Base-by-base conservation (phyloP, 1,284 basidiomycete genomes). In the Taiwanofungus camphoratus region DNA sequence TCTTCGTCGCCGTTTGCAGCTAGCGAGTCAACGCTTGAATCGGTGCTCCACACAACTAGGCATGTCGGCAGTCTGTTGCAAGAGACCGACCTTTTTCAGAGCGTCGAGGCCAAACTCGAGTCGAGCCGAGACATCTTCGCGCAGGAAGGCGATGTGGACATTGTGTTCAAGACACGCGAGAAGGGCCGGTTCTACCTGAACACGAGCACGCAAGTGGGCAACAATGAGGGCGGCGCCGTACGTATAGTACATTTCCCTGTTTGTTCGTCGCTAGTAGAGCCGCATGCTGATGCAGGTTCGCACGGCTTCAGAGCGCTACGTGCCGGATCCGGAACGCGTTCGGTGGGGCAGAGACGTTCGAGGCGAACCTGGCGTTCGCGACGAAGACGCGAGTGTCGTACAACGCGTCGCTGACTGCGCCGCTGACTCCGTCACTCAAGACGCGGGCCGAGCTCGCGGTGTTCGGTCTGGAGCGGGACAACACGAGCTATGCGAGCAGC, bases 191-290 rank as follows among this genome's bases (percentile, higher is more conserved):
- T 87, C 54, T 93, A 81, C 56, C 60, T 95, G 18, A 92, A 89
- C 56, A 92, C 85, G 1, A 79, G 88, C 2, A 98, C 95, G 1
- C 93, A 98, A 58, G 74, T 98, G 3, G 96, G 96, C 7, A 92
- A 96, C 45, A 88, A 87, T 40, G 95, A 98, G 63, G 95, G 92
- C 6, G 91, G 73, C 42, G 91, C 89, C 18, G 91, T 90, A 59
- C 59, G 87, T 77, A n/a, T 27, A n/a, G 22, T 24, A 21, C 4
- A 38, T 20, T 33, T 21, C 46, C 18, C 16, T 45, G 33, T 24
- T 5, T 13, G 19, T 13, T 7, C 18, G n/a, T 5, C 20, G 24
- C n/a, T n/a, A n/a, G n/a, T n/a, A 22, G 3, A n/a, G n/a, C n/a
- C n/a, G 29, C 22, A 12, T 45, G 22, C 18, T 20, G 15, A 11